These are phyloP conservation scores for Priceomyces fermenticarens DNA, from an alignment of 805 yeast species.

Conservation along the genomic window DNA sequence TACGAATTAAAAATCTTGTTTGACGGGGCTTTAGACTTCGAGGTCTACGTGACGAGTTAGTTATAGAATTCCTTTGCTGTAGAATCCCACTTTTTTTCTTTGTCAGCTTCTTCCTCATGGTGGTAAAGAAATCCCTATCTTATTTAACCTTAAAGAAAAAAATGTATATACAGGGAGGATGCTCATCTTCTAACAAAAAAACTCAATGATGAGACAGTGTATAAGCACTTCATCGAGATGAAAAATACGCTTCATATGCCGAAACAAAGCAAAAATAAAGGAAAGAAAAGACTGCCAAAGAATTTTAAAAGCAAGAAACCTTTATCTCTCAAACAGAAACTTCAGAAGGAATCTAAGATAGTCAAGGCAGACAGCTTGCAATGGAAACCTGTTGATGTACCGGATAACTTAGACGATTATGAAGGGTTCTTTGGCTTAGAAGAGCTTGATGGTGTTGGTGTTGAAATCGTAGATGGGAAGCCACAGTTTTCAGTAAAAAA, in stretches of 20 bases:
- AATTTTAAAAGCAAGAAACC: constrained; percentile 4
- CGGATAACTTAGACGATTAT: constrained; percentile 80
- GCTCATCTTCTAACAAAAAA: background rate
- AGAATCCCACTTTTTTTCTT: constrained; percentile 22
- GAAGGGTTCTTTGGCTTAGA: constrained; percentile 92
- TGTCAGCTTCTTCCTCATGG: background rate
- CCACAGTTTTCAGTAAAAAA: constrained; percentile 49
- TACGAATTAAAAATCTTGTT: constrained; percentile 72
- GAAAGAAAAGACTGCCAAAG: background rate
- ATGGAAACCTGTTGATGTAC: constrained; percentile 84
- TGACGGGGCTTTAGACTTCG: constrained; percentile 59
- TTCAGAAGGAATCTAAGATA: constrained; percentile 31
- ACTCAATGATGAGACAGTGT: background rate
- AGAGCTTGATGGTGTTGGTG: constrained; percentile 90
- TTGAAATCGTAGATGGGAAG: constrained; percentile 66
- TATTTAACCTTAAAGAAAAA: background rate
- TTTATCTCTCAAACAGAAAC: constrained; percentile 28
- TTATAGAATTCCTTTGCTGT: constrained; percentile 29
- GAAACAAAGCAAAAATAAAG: background rate
- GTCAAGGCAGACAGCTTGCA: constrained; percentile 51
- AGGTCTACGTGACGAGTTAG: constrained; percentile 32
- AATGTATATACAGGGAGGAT: background rate
- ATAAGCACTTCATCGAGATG: background rate
- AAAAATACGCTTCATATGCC: background rate
- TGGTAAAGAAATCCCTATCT: background rate